Conservation (phyloP, 768 basidiomycete species). For the Pholiota molesta region DNA sequence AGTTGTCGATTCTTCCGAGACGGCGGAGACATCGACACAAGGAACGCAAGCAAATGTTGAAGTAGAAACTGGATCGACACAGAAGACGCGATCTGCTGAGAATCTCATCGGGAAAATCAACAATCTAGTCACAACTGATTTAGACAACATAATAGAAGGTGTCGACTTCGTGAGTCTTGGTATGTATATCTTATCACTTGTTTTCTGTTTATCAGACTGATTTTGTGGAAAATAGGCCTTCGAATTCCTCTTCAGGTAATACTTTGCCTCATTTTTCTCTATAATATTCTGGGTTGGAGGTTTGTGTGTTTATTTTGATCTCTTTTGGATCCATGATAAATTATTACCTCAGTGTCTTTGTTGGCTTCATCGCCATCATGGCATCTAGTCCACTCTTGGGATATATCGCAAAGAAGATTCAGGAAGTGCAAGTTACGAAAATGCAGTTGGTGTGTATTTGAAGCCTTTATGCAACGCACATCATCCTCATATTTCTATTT, state of each 20-base stretch:
- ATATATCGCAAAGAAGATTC: constrained; percentile 49
- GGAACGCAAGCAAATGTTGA: constrained; percentile 2
- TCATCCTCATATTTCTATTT: background rate
- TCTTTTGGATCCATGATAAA: background rate
- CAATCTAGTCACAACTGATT: constrained; percentile 71
- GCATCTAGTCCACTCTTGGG: constrained; percentile 59
- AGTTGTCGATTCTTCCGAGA: background rate
- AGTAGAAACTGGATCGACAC: background rate
- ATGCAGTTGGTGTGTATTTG: constrained; percentile 44
- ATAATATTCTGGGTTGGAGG: constrained; percentile 51
- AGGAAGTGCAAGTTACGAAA: constrained; percentile 47
- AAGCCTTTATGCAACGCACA: background rate
- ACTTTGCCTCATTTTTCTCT: constrained; percentile 46
- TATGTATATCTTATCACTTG: constrained; percentile 11
- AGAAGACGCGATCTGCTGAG: constrained; percentile 26
- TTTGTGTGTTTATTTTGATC: constrained; percentile 14
- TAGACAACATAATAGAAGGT: constrained; percentile 37
- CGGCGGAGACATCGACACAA: constrained; percentile 2
- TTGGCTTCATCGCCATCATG: constrained; percentile 56
- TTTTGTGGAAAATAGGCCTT: constrained; percentile 24
- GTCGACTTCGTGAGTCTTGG: constrained; percentile 35
- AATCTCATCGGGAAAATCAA: constrained; percentile 77
- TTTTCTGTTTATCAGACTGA: background rate
- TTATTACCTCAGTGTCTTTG: constrained; percentile 40
- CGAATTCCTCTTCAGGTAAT: constrained; percentile 44